These are phyloP conservation scores for Beverwykella pulmonaria DNA, from an alignment of 495 filamentous ascomycete genomes.

Conservation along the genomic window DNA sequence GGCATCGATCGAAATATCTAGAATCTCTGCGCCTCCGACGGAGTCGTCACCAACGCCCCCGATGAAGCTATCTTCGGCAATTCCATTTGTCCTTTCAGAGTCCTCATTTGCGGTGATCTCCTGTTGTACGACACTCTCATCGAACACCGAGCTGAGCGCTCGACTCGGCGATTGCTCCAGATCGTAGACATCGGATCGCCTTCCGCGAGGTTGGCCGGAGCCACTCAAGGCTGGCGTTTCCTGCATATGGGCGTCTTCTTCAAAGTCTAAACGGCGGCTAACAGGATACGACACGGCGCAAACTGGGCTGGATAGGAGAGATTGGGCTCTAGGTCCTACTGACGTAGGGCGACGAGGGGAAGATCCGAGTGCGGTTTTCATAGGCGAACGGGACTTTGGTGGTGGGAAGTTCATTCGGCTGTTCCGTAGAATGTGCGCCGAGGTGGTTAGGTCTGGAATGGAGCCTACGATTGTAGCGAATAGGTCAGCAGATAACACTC, in stretches of 20 bases:
- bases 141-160: slow-evolving; percentile 7
- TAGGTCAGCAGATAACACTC: not conserved
- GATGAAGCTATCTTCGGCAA: slow-evolving; percentile 16
- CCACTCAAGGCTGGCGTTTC: slow-evolving; percentile 27
- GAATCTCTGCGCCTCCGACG: slow-evolving; percentile 1
- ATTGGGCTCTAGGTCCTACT: slow-evolving; percentile 43
- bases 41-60: slow-evolving; percentile 18
- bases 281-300: slow-evolving; percentile 39
- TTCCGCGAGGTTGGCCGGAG: slow-evolving; percentile 6
- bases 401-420: slow-evolving; percentile 49
- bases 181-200: slow-evolving; percentile 27
- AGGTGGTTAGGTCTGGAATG: slow-evolving; percentile 49
- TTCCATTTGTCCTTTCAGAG: slow-evolving; percentile 20
- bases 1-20: not conserved
- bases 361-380: slow-evolving; percentile 59
- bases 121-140: slow-evolving; percentile 33
- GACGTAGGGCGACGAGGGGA: slow-evolving; percentile 56
- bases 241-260: slow-evolving; percentile 29
- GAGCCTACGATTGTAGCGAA: slow-evolving; percentile 45
- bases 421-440: slow-evolving; percentile 41
- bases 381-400: slow-evolving; percentile 55
- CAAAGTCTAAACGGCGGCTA: slow-evolving; percentile 51
- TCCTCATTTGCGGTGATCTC: slow-evolving; percentile 22
- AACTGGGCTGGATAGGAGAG: slow-evolving; percentile 11
- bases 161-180: slow-evolving; percentile 27